Evolutionary conservation across 2,329 filamentous ascomycete genomes (phyloP).

Genomic region (Ceratocystis lukuohia): DNA sequence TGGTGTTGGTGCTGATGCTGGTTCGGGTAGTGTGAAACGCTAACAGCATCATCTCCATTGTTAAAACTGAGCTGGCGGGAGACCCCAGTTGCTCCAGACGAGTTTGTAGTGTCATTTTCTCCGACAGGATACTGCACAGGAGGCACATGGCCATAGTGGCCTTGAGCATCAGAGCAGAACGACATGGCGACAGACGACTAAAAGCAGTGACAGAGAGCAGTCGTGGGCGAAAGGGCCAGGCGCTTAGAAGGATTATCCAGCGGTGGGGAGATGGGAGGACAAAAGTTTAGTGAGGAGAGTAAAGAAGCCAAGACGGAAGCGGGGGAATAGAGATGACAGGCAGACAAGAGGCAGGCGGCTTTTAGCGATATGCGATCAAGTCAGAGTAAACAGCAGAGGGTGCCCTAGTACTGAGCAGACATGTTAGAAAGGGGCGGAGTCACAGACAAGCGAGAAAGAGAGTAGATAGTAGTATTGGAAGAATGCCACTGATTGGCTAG

Average conservation of each 20-base stretch:
- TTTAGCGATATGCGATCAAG: not conserved
- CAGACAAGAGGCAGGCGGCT: not conserved
- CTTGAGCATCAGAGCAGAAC: constrained; percentile 48
- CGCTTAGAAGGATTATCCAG: no score
- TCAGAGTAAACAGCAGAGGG: not conserved
- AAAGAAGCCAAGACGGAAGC: constrained; percentile 4
- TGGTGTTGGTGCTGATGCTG: not conserved
- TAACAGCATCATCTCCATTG: constrained; percentile 55
- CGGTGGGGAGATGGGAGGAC: not conserved
- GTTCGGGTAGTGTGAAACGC: constrained; percentile 11
- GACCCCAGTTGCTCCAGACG: constrained; percentile 21
- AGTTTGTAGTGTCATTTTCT: constrained; percentile 26
- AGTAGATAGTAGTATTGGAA: not conserved
- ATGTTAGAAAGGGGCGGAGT: not conserved
- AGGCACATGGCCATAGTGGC: constrained; percentile 53
- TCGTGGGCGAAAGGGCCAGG: not conserved
- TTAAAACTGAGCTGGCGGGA: constrained; percentile 58
- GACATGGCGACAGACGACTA: constrained; percentile 37
- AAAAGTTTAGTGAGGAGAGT: not conserved
- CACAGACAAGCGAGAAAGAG: not conserved
- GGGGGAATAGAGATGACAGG: not conserved
- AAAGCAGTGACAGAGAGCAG: not conserved
- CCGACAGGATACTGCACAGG: constrained; percentile 49
- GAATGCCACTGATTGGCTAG: no score
- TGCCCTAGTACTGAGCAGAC: not conserved